These are phyloP conservation scores for Epichloe hybrida DNA, from an alignment of 2,329 filamentous ascomycete species.

Conservation along the genomic window DNA sequence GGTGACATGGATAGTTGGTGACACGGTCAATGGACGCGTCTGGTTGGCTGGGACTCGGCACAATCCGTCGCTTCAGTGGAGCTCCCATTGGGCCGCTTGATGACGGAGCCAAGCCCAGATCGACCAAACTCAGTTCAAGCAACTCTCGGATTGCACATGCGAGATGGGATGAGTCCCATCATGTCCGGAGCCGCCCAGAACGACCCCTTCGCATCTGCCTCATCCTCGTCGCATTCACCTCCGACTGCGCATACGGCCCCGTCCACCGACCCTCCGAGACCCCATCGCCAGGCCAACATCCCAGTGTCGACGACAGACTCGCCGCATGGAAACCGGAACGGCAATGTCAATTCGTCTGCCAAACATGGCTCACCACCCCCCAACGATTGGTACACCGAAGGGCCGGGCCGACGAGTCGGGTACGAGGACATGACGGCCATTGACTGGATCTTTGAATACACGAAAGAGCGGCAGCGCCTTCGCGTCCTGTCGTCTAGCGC, in stretches of 20 bases:
- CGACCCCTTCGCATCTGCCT: constrained; percentile 22
- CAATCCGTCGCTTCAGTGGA: no score
- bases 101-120: neutral
- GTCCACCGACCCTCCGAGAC: constrained; percentile 21
- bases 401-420: constrained; percentile 75
- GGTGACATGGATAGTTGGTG: no score
- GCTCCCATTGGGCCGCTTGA: neutral
- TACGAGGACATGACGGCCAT: constrained; percentile 97
- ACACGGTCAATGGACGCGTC: no score
- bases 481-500: constrained; percentile 59
- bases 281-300: neutral
- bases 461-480: constrained; percentile 81
- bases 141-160: neutral
- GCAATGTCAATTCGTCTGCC: constrained; percentile 10
- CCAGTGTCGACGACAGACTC: constrained; percentile 7
- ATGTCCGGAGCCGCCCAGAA: constrained; percentile 26
- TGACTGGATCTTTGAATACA: constrained; percentile 99
- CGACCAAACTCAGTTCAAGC: neutral
- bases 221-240: constrained; percentile 20
- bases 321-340: constrained; percentile 4
- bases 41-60: no score
- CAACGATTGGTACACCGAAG: constrained; percentile 80
- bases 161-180: constrained; percentile 26
- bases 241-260: constrained; percentile 12
- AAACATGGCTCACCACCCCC: constrained; percentile 34